These are phyloP conservation scores for Lepraria neglecta DNA, from an alignment of 495 filamentous ascomycete genomes.

Conservation along the genomic window DNA sequence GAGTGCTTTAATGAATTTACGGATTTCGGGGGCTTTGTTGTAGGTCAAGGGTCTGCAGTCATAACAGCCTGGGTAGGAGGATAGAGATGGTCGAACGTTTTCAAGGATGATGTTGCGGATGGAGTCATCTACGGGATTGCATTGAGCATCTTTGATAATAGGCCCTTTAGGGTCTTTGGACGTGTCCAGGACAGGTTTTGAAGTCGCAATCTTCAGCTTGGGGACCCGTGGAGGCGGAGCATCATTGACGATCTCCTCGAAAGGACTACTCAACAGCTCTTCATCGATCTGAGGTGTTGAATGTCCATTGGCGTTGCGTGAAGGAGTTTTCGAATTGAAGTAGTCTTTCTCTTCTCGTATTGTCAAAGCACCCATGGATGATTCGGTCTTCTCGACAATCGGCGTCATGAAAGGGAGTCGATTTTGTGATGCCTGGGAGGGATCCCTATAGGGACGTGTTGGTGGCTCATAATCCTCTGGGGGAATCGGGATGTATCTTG, in stretches of 20 bases:
- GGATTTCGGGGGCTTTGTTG: slow-evolving; percentile 64
- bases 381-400: slow-evolving; percentile 91
- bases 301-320: slow-evolving; percentile 39
- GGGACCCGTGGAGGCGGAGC: slow-evolving; percentile 17
- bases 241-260: slow-evolving; percentile 53
- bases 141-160: slow-evolving; percentile 73
- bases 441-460: slow-evolving; percentile 67
- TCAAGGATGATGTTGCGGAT: slow-evolving; percentile 69
- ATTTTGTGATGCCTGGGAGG: slow-evolving; percentile 69
- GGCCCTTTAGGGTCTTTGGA: slow-evolving; percentile 45
- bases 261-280: slow-evolving; percentile 61
- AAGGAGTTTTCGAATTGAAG: slow-evolving; percentile 69
- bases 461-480: slow-evolving; percentile 79
- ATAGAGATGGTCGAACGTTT: slow-evolving; percentile 62
- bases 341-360: slow-evolving; percentile 48
- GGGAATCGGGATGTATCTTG: slow-evolving; percentile 59
- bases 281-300: slow-evolving; percentile 44
- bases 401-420: slow-evolving; percentile 97
- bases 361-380: slow-evolving; percentile 62
- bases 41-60: slow-evolving; percentile 54
- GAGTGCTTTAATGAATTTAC: slow-evolving; percentile 65
- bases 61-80: slow-evolving; percentile 69
- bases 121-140: slow-evolving; percentile 76
- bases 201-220: slow-evolving; percentile 14
- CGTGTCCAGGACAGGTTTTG: slow-evolving; percentile 8